Percentiles rank a stretch among this genome's conserved stretches.
These are phyloP conservation scores for Cnidoscolus chayamansa DNA, from an alignment of 441 rosid genomes.

Conservation along the genomic window DNA sequence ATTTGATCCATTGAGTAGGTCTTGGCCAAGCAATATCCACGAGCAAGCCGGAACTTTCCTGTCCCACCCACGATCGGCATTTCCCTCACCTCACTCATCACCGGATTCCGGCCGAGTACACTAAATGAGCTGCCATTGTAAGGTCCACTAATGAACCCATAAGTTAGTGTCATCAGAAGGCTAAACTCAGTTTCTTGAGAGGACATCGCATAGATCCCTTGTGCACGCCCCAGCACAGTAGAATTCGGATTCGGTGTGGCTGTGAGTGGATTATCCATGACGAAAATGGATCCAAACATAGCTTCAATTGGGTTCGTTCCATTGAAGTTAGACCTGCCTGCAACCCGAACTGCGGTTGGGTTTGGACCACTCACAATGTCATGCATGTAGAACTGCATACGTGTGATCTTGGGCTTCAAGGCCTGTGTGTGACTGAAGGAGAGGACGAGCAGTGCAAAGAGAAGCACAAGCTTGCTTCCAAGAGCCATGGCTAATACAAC, in stretches of 20 bases:
- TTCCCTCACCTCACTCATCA: constrained; percentile 44
- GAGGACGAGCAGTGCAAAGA: constrained; percentile 19
- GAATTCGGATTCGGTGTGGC: constrained; percentile 43
- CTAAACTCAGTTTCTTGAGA: constrained; percentile 36
- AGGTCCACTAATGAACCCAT: constrained; percentile 40
- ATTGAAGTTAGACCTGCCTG: constrained; percentile 31
- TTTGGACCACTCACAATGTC: constrained; percentile 41
- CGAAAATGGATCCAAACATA: constrained; percentile 36
- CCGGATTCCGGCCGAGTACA: constrained; percentile 46
- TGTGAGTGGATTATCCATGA: constrained; percentile 52
- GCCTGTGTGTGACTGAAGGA: constrained; percentile 19
- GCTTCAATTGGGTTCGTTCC: constrained; percentile 25
- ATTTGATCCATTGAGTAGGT: constrained; percentile 32
- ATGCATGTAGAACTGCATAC: constrained; percentile 63
- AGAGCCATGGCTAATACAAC: constrained; percentile 34
- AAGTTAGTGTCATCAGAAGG: constrained; percentile 46
- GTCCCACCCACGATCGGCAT: constrained; percentile 61
- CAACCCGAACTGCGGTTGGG: constrained; percentile 44
- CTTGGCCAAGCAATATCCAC: constrained; percentile 45
- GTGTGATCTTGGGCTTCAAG: constrained; percentile 27
- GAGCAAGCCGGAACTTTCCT: constrained; percentile 45
- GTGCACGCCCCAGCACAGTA: constrained; percentile 47
- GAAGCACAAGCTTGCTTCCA: constrained; percentile 21
- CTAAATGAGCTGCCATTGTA: constrained; percentile 56
- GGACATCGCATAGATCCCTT: constrained; percentile 47